These are phyloP conservation scores for Stachybotrys elegans DNA, from an alignment of 2,329 filamentous ascomycete species.

Conservation along the genomic window DNA sequence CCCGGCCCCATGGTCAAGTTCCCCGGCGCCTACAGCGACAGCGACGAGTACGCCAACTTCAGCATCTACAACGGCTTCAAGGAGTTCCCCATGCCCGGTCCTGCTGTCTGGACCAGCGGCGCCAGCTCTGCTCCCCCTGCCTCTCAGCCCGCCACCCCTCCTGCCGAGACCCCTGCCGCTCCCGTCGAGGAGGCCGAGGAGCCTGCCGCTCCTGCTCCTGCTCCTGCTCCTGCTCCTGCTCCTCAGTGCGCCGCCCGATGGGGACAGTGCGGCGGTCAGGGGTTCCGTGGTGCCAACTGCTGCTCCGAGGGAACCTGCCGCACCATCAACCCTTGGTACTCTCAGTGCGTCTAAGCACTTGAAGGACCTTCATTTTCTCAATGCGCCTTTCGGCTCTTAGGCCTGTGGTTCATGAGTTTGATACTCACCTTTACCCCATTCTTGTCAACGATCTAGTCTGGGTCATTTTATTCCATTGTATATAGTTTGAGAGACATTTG, in stretches of 20 bases:
- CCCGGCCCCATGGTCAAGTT: slow-evolving; percentile 1
- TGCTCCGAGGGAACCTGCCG: neutral
- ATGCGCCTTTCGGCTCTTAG: too few relatives aligned
- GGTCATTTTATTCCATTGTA: too few relatives aligned
- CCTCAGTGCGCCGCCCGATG: neutral
- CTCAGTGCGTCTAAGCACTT: neutral
- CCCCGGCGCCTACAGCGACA: neutral
- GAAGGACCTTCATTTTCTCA: too few relatives aligned
- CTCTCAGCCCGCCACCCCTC: neutral
- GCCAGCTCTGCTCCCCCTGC: neutral
- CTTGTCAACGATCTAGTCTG: too few relatives aligned
- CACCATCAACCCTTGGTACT: neutral
- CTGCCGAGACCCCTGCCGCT: neutral
- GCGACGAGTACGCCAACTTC: slow-evolving; percentile 1
- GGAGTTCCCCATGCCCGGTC: slow-evolving; percentile 1
- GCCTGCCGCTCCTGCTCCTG: neutral
- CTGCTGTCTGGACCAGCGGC: slow-evolving; percentile 1
- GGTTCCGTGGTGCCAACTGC: neutral
- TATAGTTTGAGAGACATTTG: too few relatives aligned
- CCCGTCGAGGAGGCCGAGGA: neutral
- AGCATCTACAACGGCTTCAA: slow-evolving; percentile 2
- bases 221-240: neutral
- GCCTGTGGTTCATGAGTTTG: too few relatives aligned
- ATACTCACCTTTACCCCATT: too few relatives aligned
- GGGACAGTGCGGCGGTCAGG: neutral